Conservation (phyloP, 768 basidiomycete genomes). For the Amanita fuliginea region DNA sequence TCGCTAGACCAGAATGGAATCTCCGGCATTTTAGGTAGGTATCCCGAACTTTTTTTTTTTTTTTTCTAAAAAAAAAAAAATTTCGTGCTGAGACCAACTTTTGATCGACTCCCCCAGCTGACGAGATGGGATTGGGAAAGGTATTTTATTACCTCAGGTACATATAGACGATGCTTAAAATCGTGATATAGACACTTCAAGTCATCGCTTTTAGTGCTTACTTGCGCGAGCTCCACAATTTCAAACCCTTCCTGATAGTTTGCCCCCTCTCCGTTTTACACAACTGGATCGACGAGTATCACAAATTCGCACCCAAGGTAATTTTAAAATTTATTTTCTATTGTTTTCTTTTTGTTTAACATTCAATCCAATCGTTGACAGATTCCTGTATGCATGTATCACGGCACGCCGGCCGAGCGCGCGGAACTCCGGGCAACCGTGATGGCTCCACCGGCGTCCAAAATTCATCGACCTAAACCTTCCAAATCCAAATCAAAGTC, state of each 20-base stretch:
- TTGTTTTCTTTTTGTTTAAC: slow-evolving; percentile 1
- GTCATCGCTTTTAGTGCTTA: slow-evolving; percentile 91
- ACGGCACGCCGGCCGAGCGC: slow-evolving; percentile 75
- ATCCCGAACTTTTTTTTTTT: not conserved
- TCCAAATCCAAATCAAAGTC: slow-evolving; percentile 4
- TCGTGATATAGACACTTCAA: slow-evolving; percentile 69
- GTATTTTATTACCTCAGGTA: slow-evolving; percentile 22
- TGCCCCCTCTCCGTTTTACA: slow-evolving; percentile 90
- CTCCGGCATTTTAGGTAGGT: slow-evolving; percentile 63
- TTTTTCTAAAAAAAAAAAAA: too few species aligned
- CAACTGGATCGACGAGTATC: slow-evolving; percentile 84
- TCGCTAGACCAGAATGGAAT: slow-evolving; percentile 79
- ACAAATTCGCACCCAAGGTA: slow-evolving; percentile 75
- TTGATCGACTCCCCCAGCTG: slow-evolving; percentile 34
- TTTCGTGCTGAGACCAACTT: not conserved
- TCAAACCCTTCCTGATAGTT: slow-evolving; percentile 76
- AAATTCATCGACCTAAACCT: not conserved
- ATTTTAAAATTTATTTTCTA: slow-evolving; percentile 1
- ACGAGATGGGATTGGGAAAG: slow-evolving; percentile 94
- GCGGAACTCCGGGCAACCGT: slow-evolving; percentile 62
- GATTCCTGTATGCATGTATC: slow-evolving; percentile 88
- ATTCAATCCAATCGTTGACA: slow-evolving; percentile 15
- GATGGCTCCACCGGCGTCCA: slow-evolving; percentile 28
- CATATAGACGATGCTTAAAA: slow-evolving; percentile 7
- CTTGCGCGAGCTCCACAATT: slow-evolving; percentile 62